Base-by-base conservation (phyloP, 2,329 filamentous ascomycete genomes). In the Chrysoporthe deuterocubensis region DNA sequence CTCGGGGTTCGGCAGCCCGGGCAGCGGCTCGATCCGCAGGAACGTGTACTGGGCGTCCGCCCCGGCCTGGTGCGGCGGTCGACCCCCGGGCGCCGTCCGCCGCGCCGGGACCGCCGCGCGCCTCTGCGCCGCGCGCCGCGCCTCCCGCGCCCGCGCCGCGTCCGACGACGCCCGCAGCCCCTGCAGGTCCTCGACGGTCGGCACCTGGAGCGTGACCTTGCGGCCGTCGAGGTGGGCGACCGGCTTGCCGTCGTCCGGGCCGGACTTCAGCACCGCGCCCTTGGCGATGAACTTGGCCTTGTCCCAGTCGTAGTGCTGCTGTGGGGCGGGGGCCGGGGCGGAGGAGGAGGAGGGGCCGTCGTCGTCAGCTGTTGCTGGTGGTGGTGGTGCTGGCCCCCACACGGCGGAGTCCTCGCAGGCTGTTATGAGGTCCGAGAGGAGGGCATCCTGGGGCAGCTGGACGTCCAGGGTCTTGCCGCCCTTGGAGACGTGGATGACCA, bases 1-100 rank as follows among this genome's bases (percentile, higher is more conserved):
- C 34, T 90, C 85, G 0, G 94, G 90, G 65, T 91, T 86, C 0
- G 94, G 93, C 0, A 98, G 89, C 74, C 95, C 89, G 0, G 87
- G 81, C 0, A 99, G 85, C 0, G 94, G 92, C 1, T 89, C 86
- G 0, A 98, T 83, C 0, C 88, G 87, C 71, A 90, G 85, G 80
- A 99, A 99, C 0, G 92, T 97, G 81, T 97, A 97, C 69, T 83
- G 84, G 26, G 83, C 81, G 68, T 90, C 86, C n/a, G 88, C 87
- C 76, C 26, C 26, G 26, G 26, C 26, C 26, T 26, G 26, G 26
- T 26, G 26, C 26, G 26, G 26, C 26, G 26, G 26, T 2, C 26
- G 26, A 2, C 26, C 26, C 26, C 26, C 26, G 26, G 26, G 26
- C 32, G 76, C 75, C 66, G 71, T 65, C 37, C 62, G 67, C 71